phyloP scores from a whole-genome alignment of 176 grass and related monocot species.

The Elaeis guineensis region DNA sequence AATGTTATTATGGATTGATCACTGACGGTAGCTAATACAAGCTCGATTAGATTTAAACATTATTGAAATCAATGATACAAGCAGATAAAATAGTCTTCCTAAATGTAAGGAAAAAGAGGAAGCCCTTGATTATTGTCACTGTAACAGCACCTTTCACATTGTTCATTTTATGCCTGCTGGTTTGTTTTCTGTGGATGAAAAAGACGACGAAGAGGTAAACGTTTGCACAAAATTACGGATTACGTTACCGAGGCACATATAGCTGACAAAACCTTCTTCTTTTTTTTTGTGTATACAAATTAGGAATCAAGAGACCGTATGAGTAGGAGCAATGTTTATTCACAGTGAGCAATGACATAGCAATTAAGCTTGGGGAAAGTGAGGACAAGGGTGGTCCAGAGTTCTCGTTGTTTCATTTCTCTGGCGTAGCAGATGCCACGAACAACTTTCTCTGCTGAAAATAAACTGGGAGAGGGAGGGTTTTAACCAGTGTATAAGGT shows the following conservation, averaged over 20 bases:
- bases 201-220: neutral
- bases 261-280: neutral
- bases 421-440: neutral
- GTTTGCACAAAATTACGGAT: neutral
- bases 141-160: neutral
- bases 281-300: neutral
- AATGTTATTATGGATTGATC: no score
- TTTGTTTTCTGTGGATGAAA: neutral
- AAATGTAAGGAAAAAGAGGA: neutral
- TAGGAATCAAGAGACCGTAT: neutral
- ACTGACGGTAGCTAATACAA: no score
- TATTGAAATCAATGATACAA: no score
- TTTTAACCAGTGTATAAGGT: neutral
- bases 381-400: neutral
- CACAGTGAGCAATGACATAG: neutral
- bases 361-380: neutral
- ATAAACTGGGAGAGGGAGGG: slow-evolving; percentile 1
- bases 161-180: neutral
- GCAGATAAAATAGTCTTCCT: no score
- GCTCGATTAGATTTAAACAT: no score
- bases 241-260: neutral
- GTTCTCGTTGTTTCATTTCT: neutral
- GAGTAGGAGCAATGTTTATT: neutral
- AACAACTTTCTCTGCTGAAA: neutral
- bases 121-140: neutral